Evolutionary conservation across 2,329 filamentous ascomycete species (phyloP).

Genomic region (Colletotrichum sp.): DNA sequence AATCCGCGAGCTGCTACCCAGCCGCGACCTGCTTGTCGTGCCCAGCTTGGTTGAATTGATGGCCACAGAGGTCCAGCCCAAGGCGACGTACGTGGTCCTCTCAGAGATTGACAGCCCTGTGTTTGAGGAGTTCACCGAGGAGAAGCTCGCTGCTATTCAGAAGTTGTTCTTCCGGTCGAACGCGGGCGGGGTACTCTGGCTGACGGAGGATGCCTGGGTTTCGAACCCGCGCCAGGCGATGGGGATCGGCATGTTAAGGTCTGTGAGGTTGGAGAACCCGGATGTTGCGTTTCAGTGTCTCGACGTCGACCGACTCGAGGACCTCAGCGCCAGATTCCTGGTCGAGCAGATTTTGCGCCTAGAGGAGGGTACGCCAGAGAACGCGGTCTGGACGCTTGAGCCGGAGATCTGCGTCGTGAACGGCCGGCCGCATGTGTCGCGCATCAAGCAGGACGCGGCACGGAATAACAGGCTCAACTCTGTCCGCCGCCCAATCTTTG

Average conservation of each 20-base stretch:
- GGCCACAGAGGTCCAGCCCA: neutral
- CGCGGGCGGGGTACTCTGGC: constrained; percentile 22
- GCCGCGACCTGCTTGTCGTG: neutral
- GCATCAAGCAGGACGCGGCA: neutral
- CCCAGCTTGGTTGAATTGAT: neutral
- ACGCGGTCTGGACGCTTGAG: neutral
- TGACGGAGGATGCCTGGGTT: constrained; percentile 18
- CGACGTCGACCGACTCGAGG: neutral
- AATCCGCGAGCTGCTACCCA: neutral
- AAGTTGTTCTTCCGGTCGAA: constrained; percentile 4
- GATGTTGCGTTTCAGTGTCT: neutral
- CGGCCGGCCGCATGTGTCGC: neutral
- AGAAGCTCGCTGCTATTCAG: neutral
- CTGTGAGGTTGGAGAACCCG: neutral
- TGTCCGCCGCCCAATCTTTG: neutral
- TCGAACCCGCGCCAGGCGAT: constrained; percentile 23
- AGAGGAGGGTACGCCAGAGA: neutral
- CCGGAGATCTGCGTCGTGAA: neutral
- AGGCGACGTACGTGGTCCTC: constrained; percentile 3
- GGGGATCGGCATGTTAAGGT: constrained; percentile 4
- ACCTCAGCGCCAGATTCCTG: neutral
- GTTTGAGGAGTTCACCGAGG: constrained; percentile 28
- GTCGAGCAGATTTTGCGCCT: neutral
- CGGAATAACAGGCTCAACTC: neutral
- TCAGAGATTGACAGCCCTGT: constrained; percentile 22